Percentiles rank a stretch among this genome's conserved stretches.
phyloP scores from a whole-genome alignment of 2,329 filamentous ascomycete genomes.

The Neurospora sp. region DNA sequence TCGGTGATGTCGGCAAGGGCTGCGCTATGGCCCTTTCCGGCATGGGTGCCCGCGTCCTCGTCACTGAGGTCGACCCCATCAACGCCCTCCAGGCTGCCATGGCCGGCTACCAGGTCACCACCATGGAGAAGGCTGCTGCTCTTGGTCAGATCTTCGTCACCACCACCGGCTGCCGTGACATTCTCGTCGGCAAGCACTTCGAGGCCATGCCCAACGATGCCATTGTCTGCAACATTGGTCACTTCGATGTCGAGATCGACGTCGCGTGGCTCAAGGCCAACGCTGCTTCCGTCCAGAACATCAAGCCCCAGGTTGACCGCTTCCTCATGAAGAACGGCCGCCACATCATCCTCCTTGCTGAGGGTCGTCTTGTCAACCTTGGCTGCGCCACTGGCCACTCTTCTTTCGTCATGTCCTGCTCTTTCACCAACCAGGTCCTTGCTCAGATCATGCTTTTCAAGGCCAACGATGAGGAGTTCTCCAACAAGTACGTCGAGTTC shows the following conservation, averaged over 20 bases:
- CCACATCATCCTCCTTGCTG: constrained; percentile 96
- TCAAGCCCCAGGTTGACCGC: constrained; percentile 99
- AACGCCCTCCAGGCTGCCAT: constrained; percentile 98
- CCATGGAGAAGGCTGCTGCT: constrained; percentile 88
- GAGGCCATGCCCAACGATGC: constrained; percentile 93
- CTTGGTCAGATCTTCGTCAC: constrained; percentile 97
- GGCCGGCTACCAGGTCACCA: constrained; percentile 90
- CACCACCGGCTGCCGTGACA: constrained; percentile 98
- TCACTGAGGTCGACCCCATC: constrained; percentile 98
- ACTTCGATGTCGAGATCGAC: constrained; percentile 99
- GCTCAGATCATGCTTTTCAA: constrained; percentile 99
- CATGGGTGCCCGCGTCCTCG: constrained; percentile 94
- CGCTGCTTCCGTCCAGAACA: constrained; percentile 86
- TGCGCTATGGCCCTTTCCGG: constrained; percentile 90
- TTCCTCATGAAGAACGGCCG: constrained; percentile 88
- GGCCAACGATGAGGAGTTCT: constrained; percentile 75
- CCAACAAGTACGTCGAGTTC: constrained; percentile 93
- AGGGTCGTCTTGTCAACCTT: constrained; percentile 98
- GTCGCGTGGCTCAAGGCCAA: constrained; percentile 99
- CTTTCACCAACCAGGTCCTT: constrained; percentile 99
- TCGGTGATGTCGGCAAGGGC: constrained; percentile 98
- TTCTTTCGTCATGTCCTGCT: constrained; percentile 99
- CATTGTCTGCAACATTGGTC: constrained; percentile 99
- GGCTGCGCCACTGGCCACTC: constrained; percentile 99
- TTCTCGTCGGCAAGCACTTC: constrained; percentile 86